These are phyloP conservation scores for Porogramme epimiltina DNA, from an alignment of 1,284 basidiomycete genomes.

Conservation along the genomic window DNA sequence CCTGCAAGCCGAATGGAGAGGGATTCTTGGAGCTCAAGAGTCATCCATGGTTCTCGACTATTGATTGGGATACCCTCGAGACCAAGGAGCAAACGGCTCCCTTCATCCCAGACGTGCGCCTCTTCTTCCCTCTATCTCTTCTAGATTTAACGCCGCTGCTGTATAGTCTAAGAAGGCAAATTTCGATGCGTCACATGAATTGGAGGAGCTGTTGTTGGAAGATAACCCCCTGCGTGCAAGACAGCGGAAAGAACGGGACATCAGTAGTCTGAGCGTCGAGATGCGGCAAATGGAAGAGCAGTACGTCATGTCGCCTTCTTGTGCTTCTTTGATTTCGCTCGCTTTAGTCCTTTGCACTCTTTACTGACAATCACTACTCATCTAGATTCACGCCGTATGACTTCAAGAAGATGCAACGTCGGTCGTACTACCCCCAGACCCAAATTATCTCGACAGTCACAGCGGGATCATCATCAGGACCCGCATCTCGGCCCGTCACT, in stretches of 20 bases:
- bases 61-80: conserved; percentile 89
- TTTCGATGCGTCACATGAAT: conserved; percentile 98
- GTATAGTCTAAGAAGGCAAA: conserved; percentile 93
- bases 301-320: conserved; percentile 49
- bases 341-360: neutral
- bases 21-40: conserved; percentile 77
- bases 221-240: conserved; percentile 97
- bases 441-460: conserved; percentile 56
- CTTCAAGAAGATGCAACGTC: conserved; percentile 81
- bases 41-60: conserved; percentile 85
- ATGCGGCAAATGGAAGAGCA: conserved; percentile 99
- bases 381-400: conserved; percentile 72
- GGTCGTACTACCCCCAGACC: conserved; percentile 80
- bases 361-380: neutral
- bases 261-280: conserved; percentile 80
- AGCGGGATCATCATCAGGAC: conserved; percentile 46
- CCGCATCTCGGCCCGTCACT: conserved; percentile 45
- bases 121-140: neutral
- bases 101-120: conserved; percentile 88
- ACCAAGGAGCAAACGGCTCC: conserved; percentile 81
- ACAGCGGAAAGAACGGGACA: conserved; percentile 87
- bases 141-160: neutral
- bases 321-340: conserved; percentile 3
- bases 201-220: conserved; percentile 94
- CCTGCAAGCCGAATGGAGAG: conserved; percentile 79